Evolutionary conservation across 768 basidiomycete genomes (phyloP), one percentile per base, ranked within the genome.

Genomic region (Psilocybe cubensis): DNA sequence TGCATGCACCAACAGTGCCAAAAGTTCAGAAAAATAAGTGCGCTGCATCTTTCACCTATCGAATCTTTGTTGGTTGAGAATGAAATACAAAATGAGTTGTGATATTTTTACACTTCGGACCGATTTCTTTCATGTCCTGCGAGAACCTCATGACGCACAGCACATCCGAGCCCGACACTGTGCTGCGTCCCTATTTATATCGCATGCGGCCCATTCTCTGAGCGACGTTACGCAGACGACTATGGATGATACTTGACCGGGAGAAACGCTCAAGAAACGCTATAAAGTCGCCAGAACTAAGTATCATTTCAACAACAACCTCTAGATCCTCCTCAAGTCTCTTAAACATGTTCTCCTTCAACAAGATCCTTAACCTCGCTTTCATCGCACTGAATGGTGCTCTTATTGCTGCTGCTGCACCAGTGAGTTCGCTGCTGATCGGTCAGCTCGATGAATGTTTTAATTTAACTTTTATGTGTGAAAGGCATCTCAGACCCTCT

Each of bases 281-380:
- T 48, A 48, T 48, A 48, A 48, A 48, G 17, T 25, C 3, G 18
- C 9, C 5, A 4, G n/a, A 17, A 18, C 2, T 29, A 4, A 17
- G 8, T 21, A 6, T 44, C 42, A 9, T n/a, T 21, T 8, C 11
- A 44, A 5, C 11, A 10, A 38, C 12, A 11, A 38, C 14, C 35
- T 38, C 35, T 14, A 38, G 35, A 23, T 8, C 27, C 28, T 29
- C n/a, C 21, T 18, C 11, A 41, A 33, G 18, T 6, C 41, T 4
- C 40, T n/a, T n/a, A 28, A 4, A 11, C 23, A 58, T 58, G 52
- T 58, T 52, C 38, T 58, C 52, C 31, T 54, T 28, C 52, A 25
- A 21, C 24, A 47, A 47, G 17, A 35, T 58, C 40, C 10, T 54
- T 23, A 33, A 17, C 17, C 12, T 53, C 2, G n/a, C 45, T 8